These are phyloP conservation scores for Periconia digitata DNA, from an alignment of 2,329 filamentous ascomycete species.

Conservation along the genomic window DNA sequence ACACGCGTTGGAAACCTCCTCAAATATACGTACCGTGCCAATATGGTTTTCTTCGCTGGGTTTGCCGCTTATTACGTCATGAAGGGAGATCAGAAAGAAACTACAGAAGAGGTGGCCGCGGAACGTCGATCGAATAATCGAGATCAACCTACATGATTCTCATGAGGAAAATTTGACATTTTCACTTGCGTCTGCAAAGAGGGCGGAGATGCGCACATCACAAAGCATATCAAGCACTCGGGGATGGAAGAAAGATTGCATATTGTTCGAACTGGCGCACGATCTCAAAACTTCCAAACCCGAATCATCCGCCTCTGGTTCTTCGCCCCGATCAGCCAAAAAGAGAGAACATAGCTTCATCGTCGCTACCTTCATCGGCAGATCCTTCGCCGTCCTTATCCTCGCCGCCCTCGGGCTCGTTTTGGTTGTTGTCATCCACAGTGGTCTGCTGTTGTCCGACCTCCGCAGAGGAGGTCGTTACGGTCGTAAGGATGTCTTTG, in stretches of 20 bases:
- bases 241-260: conserved; percentile 16
- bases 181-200: too few species aligned
- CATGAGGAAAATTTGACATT: background rate
- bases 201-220: too few species aligned
- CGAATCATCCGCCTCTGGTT: background rate
- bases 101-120: background rate
- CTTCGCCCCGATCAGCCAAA: conserved; percentile 2
- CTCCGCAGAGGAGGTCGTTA: conserved; percentile 55
- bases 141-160: background rate
- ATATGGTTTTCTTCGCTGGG: conserved; percentile 18
- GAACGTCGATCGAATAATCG: background rate
- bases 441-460: conserved; percentile 4
- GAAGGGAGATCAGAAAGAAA: background rate
- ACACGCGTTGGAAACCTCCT: conserved; percentile 10
- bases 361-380: conserved; percentile 9
- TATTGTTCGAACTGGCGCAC: conserved; percentile 7
- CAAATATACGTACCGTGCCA: conserved; percentile 16
- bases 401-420: conserved; percentile 2
- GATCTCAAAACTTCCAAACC: conserved; percentile 18
- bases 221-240: background rate
- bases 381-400: conserved; percentile 6
- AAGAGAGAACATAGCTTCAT: conserved; percentile 9
- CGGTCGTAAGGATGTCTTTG: conserved; percentile 80
- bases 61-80: conserved; percentile 18
- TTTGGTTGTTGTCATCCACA: background rate